Base-by-base conservation (phyloP, 2,329 filamentous ascomycete genomes). In the Fulvia fulva region DNA sequence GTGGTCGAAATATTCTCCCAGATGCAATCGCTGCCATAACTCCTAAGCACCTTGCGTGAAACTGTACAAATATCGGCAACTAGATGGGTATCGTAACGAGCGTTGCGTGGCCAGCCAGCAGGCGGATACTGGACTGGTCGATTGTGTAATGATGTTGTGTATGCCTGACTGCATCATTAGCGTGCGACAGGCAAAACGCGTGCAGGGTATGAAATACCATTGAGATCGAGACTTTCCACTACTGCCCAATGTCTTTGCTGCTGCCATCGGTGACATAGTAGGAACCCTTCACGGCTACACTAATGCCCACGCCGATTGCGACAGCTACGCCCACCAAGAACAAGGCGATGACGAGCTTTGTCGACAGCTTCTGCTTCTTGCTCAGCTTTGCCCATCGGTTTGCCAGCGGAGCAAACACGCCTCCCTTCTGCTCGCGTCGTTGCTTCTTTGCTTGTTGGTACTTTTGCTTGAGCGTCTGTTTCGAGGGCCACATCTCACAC, bases 401-500 rank as follows among this genome's bases (percentile, higher is more conserved):
- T 37, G 64, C 60, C 28, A 70, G 51, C 16, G 65, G 64, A 5
- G 60, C 61, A 49, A 60, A 66, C 43, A 72, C 71, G 50, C 57
- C 63, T 62, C 73, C 73, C 50, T 67, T 67, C 47, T 73, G 58
- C n/a, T 64, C 58, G 6, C 61, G 58, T 58, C 67, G 63, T 61
- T 65, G 61, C 63, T 63, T 63, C 69, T 76, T 72, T 66, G 73
- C 71, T 25, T 67, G 68, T 51, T 67, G 63, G 57, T 73, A 71
- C 67, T 74, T 75, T 63, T 77, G 73, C 65, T 76, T 70, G 57
- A 80, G 73, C 30, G 77, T 77, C 67, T 78, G 74, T 63, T 75
- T 74, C 44, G 77, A 76, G 7, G 78, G 78, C 78, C 78, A 81
- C 77, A 80, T 80, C 63, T 74, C 76, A 74, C 77, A 80, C 60